These are phyloP conservation scores for Geoglossum cookeanum DNA, from an alignment of 2,329 filamentous ascomycete genomes.

Conservation along the genomic window DNA sequence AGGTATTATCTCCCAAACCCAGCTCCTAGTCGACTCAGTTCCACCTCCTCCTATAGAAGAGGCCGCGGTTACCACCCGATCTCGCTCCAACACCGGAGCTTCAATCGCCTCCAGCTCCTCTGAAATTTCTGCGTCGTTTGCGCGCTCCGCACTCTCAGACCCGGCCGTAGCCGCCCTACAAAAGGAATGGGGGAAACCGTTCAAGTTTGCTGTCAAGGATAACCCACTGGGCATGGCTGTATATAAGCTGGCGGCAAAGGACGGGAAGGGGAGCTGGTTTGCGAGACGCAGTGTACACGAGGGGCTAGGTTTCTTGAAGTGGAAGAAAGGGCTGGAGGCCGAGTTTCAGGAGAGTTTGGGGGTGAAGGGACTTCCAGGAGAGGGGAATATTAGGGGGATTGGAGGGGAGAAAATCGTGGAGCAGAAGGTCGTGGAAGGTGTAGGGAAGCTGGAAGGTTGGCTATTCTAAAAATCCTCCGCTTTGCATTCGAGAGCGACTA, in stretches of 20 bases:
- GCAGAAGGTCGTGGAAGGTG: slow-evolving; percentile 35
- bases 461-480: not conserved
- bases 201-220: slow-evolving; percentile 51
- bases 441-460: slow-evolving; percentile 44
- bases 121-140: slow-evolving; percentile 33
- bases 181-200: slow-evolving; percentile 68
- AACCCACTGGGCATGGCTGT: slow-evolving; percentile 61
- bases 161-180: slow-evolving; percentile 41
- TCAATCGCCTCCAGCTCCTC: slow-evolving; percentile 27
- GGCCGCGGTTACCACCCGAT: slow-evolving; percentile 26
- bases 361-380: slow-evolving; percentile 47
- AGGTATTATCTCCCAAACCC: slow-evolving; percentile 44
- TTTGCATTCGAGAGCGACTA: not conserved
- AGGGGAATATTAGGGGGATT: slow-evolving; percentile 65
- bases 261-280: slow-evolving; percentile 80
- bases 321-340: slow-evolving; percentile 53
- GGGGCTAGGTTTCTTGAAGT: slow-evolving; percentile 55
- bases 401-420: slow-evolving; percentile 62
- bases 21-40: slow-evolving; percentile 58
- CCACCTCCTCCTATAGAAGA: slow-evolving; percentile 35
- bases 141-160: slow-evolving; percentile 28
- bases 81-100: slow-evolving; percentile 36
- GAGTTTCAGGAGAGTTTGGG: slow-evolving; percentile 69
- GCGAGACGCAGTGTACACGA: slow-evolving; percentile 67
- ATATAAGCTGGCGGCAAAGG: slow-evolving; percentile 61